Conservation (phyloP, 306 rosid genomes). For the Pachyrhizus erosus region DNA sequence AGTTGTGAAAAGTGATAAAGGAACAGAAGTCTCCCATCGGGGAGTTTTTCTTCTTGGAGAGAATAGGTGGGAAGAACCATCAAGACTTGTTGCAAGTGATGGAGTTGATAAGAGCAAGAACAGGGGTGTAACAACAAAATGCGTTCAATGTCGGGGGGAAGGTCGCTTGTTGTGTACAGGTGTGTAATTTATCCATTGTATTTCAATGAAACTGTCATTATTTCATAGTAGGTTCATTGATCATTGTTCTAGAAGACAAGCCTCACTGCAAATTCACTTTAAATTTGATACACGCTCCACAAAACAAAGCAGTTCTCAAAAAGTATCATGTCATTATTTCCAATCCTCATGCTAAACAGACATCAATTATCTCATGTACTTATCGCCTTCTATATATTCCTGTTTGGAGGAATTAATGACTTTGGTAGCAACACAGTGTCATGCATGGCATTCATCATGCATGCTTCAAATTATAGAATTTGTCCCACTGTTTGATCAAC, state of each 20-base stretch:
- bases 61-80: constrained; percentile 96
- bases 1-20: constrained; percentile 47
- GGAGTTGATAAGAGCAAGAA: constrained; percentile 50
- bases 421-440: background rate
- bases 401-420: constrained; percentile 2
- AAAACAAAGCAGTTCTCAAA: background rate
- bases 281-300: constrained; percentile 7
- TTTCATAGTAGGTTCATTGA: background rate
- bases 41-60: constrained; percentile 94
- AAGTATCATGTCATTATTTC: background rate
- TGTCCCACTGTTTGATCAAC: background rate
- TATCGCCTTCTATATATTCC: background rate
- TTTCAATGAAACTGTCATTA: background rate
- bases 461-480: background rate
- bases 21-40: constrained; percentile 49
- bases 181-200: constrained; percentile 37
- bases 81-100: constrained; percentile 58
- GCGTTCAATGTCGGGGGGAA: constrained; percentile 87
- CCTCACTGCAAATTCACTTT: constrained; percentile 1
- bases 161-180: constrained; percentile 89
- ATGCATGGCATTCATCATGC: background rate
- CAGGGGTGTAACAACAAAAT: constrained; percentile 51
- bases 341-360: background rate
- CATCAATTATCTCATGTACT: background rate
- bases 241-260: constrained; percentile 16